phyloP scores from a whole-genome alignment of 805 yeast genomes.

The Candida tibetensis region DNA sequence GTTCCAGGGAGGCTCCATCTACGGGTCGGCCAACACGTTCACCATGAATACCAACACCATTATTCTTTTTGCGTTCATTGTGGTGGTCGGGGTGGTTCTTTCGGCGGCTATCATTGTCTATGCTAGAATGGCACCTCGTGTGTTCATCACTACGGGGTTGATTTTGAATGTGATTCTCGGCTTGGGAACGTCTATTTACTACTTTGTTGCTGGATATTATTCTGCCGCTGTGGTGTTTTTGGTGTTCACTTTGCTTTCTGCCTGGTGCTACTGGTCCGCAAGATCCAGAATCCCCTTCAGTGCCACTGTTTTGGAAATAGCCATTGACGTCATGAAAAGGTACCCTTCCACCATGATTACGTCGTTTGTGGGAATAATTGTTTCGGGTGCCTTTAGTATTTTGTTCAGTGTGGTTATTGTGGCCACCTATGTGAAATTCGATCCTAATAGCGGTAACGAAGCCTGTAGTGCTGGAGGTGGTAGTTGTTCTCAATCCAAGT shows the following conservation, averaged over 20 bases:
- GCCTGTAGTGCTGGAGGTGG: conserved; percentile 57
- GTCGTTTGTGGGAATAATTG: conserved; percentile 56
- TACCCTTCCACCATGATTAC: conserved; percentile 69
- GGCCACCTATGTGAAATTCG: conserved; percentile 75
- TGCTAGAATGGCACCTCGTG: conserved; percentile 63
- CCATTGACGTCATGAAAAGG: conserved; percentile 72
- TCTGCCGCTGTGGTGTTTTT: conserved; percentile 78
- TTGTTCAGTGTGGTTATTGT: conserved; percentile 67
- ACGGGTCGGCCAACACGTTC: conserved; percentile 49
- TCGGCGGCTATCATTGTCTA: conserved; percentile 53
- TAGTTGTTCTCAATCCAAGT: conserved; percentile 51
- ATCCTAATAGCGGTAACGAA: conserved; percentile 50
- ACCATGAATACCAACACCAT: conserved; percentile 75
- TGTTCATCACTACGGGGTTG: conserved; percentile 68
- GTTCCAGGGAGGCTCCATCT: conserved; percentile 62
- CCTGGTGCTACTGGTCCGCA: conserved; percentile 71
- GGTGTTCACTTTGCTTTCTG: conserved; percentile 60
- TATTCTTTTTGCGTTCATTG: conserved; percentile 63
- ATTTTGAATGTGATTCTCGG: conserved; percentile 65
- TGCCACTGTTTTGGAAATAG: conserved; percentile 62
- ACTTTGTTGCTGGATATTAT: conserved; percentile 64
- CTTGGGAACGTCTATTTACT: conserved; percentile 73
- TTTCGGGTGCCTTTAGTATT: conserved; percentile 60
- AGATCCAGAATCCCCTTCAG: conserved; percentile 71
- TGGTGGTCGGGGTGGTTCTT: conserved; percentile 57